These are phyloP conservation scores for Phoma herbarum DNA, from an alignment of 2,329 filamentous ascomycete species.

Conservation along the genomic window DNA sequence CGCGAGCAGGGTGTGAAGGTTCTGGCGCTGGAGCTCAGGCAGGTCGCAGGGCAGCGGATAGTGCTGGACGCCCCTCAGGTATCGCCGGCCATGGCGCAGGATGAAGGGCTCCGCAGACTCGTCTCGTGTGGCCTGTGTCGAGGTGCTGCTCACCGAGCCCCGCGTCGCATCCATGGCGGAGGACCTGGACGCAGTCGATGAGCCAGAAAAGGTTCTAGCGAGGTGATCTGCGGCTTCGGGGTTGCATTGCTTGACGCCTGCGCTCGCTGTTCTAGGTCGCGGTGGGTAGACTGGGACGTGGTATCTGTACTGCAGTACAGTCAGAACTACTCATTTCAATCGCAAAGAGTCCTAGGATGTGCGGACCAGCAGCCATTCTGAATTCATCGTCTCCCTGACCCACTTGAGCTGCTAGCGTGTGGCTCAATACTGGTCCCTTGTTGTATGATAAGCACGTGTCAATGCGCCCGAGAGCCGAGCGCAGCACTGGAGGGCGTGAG, in stretches of 20 bases:
- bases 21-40: constrained; percentile 86
- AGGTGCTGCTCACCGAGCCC: constrained; percentile 51
- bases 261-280: constrained; percentile 40
- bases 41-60: constrained; percentile 93
- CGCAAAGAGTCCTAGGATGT: constrained; percentile 24
- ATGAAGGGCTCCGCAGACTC: constrained; percentile 62
- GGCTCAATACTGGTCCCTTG: constrained; percentile 45
- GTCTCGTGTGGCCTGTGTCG: constrained; percentile 46
- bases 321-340: constrained; percentile 12
- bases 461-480: constrained; percentile 28
- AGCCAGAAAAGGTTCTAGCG: constrained; percentile 45
- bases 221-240: constrained; percentile 49
- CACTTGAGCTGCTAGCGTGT: constrained; percentile 46
- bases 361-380: constrained; percentile 50
- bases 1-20: constrained; percentile 80
- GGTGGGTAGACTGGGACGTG: constrained; percentile 12
- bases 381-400: constrained; percentile 46
- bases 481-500: constrained; percentile 14
- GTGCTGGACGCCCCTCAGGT: constrained; percentile 74
- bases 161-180: constrained; percentile 49
- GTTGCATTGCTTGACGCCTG: constrained; percentile 50
- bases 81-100: constrained; percentile 80
- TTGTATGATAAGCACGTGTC: constrained; percentile 47
- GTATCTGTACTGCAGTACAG: constrained; percentile 47
- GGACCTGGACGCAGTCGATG: constrained; percentile 21